phyloP scores from a whole-genome alignment of 306 rosid genomes.

The Lupinus albus region DNA sequence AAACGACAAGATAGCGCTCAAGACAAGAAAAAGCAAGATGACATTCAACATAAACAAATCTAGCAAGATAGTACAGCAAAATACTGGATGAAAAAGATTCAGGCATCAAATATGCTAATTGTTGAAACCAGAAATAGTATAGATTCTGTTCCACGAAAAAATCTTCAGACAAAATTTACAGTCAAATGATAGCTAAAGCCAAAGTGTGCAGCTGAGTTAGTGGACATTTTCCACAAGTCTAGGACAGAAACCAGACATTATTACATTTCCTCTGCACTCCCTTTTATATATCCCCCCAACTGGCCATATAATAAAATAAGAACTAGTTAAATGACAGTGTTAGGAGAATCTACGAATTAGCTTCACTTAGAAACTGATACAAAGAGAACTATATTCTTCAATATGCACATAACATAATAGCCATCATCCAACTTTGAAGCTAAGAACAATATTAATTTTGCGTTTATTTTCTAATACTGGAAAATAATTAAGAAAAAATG shows the following conservation, averaged over 20 bases:
- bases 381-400: neutral
- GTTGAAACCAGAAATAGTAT: neutral
- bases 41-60: conserved; percentile 20
- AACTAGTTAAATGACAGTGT: conserved; percentile 10
- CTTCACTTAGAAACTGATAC: neutral
- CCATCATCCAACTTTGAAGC: conserved; percentile 13
- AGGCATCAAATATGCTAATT: neutral
- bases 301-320: conserved; percentile 19
- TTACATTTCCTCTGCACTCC: conserved; percentile 9
- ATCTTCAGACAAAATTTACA: conserved; percentile 11
- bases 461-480: conserved; percentile 18
- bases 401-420: neutral
- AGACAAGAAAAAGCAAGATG: conserved; percentile 30
- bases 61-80: neutral
- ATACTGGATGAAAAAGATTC: too few relatives aligned
- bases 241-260: conserved; percentile 28
- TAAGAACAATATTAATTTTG: conserved; percentile 8
- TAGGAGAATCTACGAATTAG: neutral
- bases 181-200: neutral
- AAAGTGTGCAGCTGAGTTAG: neutral
- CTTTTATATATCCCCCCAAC: conserved; percentile 4
- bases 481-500: neutral
- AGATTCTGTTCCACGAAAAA: conserved; percentile 20
- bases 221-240: conserved; percentile 25
- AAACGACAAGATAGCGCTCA: conserved; percentile 20